Evolutionary conservation across 2,329 filamentous ascomycete species (phyloP).

Genomic region (Alternaria burnsii): DNA sequence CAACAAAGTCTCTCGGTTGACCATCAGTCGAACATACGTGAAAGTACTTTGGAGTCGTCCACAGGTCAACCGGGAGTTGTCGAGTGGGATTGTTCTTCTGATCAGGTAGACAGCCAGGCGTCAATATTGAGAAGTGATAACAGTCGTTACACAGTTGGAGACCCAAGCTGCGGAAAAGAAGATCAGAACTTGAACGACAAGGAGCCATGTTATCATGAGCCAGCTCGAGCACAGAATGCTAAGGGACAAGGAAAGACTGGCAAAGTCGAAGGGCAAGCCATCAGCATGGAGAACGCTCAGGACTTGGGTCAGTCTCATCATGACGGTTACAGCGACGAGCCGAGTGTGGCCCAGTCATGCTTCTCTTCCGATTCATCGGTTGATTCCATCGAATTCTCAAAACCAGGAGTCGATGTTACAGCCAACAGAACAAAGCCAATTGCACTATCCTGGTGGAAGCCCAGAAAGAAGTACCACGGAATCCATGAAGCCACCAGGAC

Average conservation of each 20-base stretch:
- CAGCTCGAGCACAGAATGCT: not conserved
- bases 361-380: conserved; percentile 12
- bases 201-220: not conserved
- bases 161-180: not conserved
- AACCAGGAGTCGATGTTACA: not conserved
- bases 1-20: not conserved
- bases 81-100: not conserved
- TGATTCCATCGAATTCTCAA: not conserved
- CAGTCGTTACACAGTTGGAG: not conserved
- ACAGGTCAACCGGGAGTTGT: not conserved
- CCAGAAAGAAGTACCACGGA: not conserved
- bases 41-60: not conserved
- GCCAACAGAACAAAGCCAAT: not conserved
- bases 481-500: not conserved
- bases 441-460: conserved; percentile 2
- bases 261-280: not conserved
- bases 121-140: not conserved
- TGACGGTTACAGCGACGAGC: not conserved
- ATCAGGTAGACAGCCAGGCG: not conserved
- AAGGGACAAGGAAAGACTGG: not conserved
- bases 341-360: not conserved
- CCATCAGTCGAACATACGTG: not conserved
- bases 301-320: not conserved
- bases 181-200: not conserved
- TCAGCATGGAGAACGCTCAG: not conserved